A percentile compares a stretch with the other conserved stretches of the same genome.
Conservation (phyloP, 805 yeast genomes). For the Starmerella floris region DNA sequence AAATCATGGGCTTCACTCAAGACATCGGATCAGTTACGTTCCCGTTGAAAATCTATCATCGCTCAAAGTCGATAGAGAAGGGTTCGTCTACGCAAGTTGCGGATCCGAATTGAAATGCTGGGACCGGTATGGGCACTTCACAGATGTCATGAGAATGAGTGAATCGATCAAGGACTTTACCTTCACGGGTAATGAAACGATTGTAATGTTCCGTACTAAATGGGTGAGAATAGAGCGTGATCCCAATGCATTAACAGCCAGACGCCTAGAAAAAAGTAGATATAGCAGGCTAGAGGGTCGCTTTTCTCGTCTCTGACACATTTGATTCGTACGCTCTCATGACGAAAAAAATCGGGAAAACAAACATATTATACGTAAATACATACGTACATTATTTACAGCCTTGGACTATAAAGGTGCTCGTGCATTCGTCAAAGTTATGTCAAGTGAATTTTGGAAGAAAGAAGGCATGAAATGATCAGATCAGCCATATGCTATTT, state of each 20-base stretch:
- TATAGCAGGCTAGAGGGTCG: neutral
- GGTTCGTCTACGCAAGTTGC: neutral
- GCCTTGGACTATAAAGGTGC: too few relatives aligned
- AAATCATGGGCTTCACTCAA: neutral
- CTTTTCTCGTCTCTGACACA: neutral
- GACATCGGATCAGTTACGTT: neutral
- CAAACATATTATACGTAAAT: too few relatives aligned
- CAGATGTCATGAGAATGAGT: neutral
- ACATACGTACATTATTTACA: too few relatives aligned
- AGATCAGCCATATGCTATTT: too few relatives aligned
- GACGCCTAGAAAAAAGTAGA: neutral
- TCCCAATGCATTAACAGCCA: neutral
- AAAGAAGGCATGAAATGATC: too few relatives aligned
- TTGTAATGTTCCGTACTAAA: neutral
- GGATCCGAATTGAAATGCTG: neutral
- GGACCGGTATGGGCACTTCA: slow-evolving; percentile 2
- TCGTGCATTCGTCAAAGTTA: too few relatives aligned
- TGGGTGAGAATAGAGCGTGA: neutral
- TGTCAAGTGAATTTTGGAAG: too few relatives aligned
- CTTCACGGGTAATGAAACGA: neutral
- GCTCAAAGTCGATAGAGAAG: neutral
- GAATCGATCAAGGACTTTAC: slow-evolving; percentile 1
- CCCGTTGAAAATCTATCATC: neutral
- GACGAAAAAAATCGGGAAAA: too few relatives aligned
- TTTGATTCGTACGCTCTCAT: too few relatives aligned